Conservation (phyloP, 352 stramenopile genomes). For the Globisporangium irregulare region DNA sequence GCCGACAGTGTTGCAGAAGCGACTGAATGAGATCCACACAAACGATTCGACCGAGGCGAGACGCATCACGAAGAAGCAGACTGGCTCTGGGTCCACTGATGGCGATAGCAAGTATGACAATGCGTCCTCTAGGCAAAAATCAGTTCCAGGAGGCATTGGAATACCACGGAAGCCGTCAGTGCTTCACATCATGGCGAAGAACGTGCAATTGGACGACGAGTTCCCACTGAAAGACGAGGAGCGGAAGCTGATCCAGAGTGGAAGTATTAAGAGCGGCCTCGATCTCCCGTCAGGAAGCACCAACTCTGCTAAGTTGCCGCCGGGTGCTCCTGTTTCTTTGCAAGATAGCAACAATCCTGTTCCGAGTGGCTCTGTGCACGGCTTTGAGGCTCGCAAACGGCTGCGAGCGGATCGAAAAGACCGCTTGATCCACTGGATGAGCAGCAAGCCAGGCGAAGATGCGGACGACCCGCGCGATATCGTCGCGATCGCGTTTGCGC, state of each 20-base stretch:
- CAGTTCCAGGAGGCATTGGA: neutral
- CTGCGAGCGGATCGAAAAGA: conserved; percentile 71
- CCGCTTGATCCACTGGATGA: conserved; percentile 54
- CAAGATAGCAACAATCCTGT: conserved; percentile 1
- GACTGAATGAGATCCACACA: conserved; percentile 68
- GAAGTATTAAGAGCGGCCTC: neutral
- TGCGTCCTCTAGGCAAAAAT: neutral
- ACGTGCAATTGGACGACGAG: conserved; percentile 35
- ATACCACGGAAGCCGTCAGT: conserved; percentile 36
- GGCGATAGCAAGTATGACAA: neutral
- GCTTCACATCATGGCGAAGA: conserved; percentile 66
- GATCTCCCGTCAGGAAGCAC: neutral
- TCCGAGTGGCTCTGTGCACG: conserved; percentile 40
- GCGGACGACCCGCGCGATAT: conserved; percentile 89
- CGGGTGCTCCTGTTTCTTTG: conserved; percentile 20
- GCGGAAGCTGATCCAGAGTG: conserved; percentile 33
- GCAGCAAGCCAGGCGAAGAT: conserved; percentile 82
- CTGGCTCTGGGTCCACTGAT: neutral
- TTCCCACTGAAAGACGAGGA: conserved; percentile 69
- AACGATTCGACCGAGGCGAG: conserved; percentile 17
- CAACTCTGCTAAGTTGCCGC: conserved; percentile 10
- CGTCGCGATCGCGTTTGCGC: conserved; percentile 86
- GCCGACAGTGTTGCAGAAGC: conserved; percentile 53
- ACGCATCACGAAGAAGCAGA: conserved; percentile 19
- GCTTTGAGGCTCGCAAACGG: conserved; percentile 80